These are phyloP conservation scores for Candida tallmaniae DNA, from an alignment of 805 yeast genomes.

Conservation along the genomic window DNA sequence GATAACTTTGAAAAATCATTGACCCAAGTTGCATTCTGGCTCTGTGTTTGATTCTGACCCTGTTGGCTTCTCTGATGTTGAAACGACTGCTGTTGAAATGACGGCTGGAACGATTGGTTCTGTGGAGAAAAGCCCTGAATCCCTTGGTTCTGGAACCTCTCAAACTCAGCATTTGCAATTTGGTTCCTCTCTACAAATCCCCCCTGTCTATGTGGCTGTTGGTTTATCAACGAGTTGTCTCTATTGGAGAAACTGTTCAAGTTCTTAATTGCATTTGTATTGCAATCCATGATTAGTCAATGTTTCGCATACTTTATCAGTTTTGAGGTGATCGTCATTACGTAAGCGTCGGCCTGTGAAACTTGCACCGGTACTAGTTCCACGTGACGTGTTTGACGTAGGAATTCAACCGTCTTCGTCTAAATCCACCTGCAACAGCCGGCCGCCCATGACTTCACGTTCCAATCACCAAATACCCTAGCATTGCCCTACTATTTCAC, in stretches of 20 bases:
- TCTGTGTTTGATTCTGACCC: conserved; percentile 8
- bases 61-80: conserved; percentile 3
- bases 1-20: conserved; percentile 7
- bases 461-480: too few relatives aligned
- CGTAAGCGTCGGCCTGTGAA: too few relatives aligned
- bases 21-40: conserved; percentile 4
- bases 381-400: too few relatives aligned
- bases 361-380: too few relatives aligned
- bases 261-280: conserved; percentile 41
- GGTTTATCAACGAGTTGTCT: conserved; percentile 36
- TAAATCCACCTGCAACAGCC: too few relatives aligned
- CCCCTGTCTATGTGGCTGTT: conserved; percentile 18
- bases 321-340: too few relatives aligned
- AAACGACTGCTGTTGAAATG: conserved; percentile 1
- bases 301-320: too few relatives aligned
- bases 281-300: conserved; percentile 30
- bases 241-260: conserved; percentile 36
- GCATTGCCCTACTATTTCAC: too few relatives aligned
- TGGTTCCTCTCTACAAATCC: too few relatives aligned
- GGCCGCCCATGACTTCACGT: too few relatives aligned
- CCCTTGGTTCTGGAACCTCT: conserved; percentile 1
- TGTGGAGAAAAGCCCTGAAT: not conserved
- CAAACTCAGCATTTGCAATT: not conserved
- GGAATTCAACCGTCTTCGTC: too few relatives aligned
- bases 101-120: not conserved